A percentile compares a stretch with the other conserved stretches of the same genome.
Evolutionary conservation across 1,284 basidiomycete genomes (phyloP).

Genomic region (Boletellus dicymbophilus): DNA sequence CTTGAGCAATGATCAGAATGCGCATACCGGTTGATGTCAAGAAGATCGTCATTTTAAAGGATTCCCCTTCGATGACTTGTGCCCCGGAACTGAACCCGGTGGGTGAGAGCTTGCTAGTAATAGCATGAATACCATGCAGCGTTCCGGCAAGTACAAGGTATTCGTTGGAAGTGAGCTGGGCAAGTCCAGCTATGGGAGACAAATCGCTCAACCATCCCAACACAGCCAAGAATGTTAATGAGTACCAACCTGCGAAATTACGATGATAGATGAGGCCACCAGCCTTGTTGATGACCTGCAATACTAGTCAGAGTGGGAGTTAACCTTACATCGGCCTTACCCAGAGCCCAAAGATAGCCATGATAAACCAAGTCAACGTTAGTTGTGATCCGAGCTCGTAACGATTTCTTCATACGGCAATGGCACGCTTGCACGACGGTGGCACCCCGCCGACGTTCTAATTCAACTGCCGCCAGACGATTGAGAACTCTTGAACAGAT

Average conservation of each 20-base stretch:
- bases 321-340: constrained; percentile 41
- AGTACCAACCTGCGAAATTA: constrained; percentile 76
- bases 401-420: constrained; percentile 19
- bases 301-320: constrained; percentile 3
- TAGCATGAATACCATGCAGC: constrained; percentile 97
- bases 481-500: constrained; percentile 95
- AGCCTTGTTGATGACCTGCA: constrained; percentile 96
- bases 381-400: not conserved
- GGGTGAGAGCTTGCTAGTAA: constrained; percentile 87
- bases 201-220: too few relatives aligned
- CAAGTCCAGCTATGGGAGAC: too few relatives aligned
- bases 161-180: constrained; percentile 93
- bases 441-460: too few relatives aligned
- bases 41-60: constrained; percentile 88
- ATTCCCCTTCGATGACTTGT: constrained; percentile 93
- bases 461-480: constrained; percentile 75
- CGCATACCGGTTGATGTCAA: constrained; percentile 90
- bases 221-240: too few relatives aligned
- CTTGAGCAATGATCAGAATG: not conserved
- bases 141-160: constrained; percentile 97
- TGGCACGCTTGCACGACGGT: too few relatives aligned
- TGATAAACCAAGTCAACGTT: constrained; percentile 26
- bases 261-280: constrained; percentile 97
- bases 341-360: constrained; percentile 87
- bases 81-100: constrained; percentile 83